Evolutionary conservation across 768 basidiomycete genomes (phyloP).

Genomic region (Royoungia palumana): DNA sequence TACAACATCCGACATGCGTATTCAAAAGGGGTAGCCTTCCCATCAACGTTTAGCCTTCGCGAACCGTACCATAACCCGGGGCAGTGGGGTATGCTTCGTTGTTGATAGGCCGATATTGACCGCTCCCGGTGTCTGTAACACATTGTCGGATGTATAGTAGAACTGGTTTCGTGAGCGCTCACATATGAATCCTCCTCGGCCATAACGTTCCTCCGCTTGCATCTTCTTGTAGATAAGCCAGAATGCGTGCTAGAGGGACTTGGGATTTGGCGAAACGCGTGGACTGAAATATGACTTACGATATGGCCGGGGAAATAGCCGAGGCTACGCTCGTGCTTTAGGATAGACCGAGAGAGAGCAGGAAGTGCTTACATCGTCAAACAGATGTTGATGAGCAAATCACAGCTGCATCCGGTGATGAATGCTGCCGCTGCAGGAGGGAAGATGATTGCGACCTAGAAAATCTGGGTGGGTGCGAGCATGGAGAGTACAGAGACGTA

Average conservation of each 20-base stretch:
- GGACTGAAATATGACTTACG: slow-evolving; percentile 28
- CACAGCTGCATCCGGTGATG: slow-evolving; percentile 80
- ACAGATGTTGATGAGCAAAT: slow-evolving; percentile 79
- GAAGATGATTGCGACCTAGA: slow-evolving; percentile 75
- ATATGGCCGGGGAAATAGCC: slow-evolving; percentile 72
- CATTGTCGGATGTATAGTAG: slow-evolving; percentile 1
- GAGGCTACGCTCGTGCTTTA: slow-evolving; percentile 41
- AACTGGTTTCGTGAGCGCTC: slow-evolving; percentile 31
- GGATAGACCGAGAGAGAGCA: not conserved
- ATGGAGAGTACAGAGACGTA: slow-evolving; percentile 31
- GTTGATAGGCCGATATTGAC: slow-evolving; percentile 33
- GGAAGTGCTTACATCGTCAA: slow-evolving; percentile 60
- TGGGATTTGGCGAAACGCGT: not conserved
- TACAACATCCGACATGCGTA: not conserved
- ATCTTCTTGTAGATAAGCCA: slow-evolving; percentile 91
- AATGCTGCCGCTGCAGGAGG: slow-evolving; percentile 79
- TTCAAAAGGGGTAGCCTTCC: not conserved
- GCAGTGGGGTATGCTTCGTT: slow-evolving; percentile 20
- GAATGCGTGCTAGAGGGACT: slow-evolving; percentile 61
- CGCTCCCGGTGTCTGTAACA: slow-evolving; percentile 35
- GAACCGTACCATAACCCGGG: slow-evolving; percentile 36
- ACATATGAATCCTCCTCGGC: slow-evolving; percentile 74
- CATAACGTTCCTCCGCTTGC: slow-evolving; percentile 81
- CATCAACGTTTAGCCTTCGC: slow-evolving; percentile 7
- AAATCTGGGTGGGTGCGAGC: not conserved